These are phyloP conservation scores for Vanilla planifolia DNA, from an alignment of 106 monocot species.

Conservation along the genomic window DNA sequence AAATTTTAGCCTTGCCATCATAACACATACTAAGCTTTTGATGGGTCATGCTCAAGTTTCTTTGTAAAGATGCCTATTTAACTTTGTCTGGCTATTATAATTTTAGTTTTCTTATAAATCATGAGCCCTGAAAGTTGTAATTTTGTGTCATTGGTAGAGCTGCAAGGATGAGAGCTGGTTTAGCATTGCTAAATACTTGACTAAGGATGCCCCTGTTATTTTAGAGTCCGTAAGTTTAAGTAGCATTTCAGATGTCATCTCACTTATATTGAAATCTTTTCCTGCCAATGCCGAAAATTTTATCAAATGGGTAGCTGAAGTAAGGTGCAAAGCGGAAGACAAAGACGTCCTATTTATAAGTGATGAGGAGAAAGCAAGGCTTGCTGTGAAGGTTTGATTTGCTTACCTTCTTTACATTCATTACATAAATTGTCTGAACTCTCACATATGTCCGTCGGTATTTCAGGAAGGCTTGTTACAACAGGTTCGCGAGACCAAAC, in stretches of 20 bases:
- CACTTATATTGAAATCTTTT: conserved; percentile 45
- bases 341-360: conserved; percentile 38
- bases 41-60: too few species aligned
- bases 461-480: conserved; percentile 71
- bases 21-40: too few species aligned
- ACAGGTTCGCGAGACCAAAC: conserved; percentile 62
- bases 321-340: conserved; percentile 60
- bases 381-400: conserved; percentile 62
- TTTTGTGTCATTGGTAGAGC: conserved; percentile 36
- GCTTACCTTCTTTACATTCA: conserved; percentile 4
- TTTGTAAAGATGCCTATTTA: background rate
- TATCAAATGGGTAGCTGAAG: conserved; percentile 91
- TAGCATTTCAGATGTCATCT: conserved; percentile 45
- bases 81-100: background rate
- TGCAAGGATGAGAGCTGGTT: conserved; percentile 81
- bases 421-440: conserved; percentile 3
- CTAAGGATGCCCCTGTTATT: conserved; percentile 56
- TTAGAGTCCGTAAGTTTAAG: conserved; percentile 37
- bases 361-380: conserved; percentile 76
- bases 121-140: background rate
- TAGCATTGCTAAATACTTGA: conserved; percentile 65
- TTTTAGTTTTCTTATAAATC: background rate
- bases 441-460: background rate
- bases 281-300: conserved; percentile 76
- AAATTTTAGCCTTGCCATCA: too few species aligned